phyloP scores from a whole-genome alignment of 495 filamentous ascomycete genomes.

The Penicillium goetzii region DNA sequence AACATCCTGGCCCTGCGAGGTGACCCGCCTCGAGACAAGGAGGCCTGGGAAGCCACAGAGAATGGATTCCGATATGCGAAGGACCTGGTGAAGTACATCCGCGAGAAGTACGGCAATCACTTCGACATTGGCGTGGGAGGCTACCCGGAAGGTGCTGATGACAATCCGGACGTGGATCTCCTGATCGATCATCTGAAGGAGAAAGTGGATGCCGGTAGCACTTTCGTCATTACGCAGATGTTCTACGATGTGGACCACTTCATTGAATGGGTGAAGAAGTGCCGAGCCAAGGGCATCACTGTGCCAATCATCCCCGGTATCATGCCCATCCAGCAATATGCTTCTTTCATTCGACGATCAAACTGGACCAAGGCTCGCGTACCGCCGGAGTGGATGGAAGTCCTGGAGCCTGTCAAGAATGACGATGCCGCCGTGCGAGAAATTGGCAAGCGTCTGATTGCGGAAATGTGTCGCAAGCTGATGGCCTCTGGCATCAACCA shows the following conservation, averaged over 20 bases:
- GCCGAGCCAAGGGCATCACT: conserved; percentile 79
- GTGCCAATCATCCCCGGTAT: conserved; percentile 96
- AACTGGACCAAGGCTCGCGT: conserved; percentile 86
- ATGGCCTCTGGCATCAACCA: conserved; percentile 80
- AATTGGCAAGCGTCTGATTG: conserved; percentile 86
- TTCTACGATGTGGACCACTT: conserved; percentile 98
- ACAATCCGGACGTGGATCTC: conserved; percentile 80
- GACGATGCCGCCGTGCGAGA: conserved; percentile 93
- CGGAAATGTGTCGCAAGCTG: conserved; percentile 86
- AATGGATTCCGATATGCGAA: conserved; percentile 89
- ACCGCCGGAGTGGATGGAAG: conserved; percentile 77
- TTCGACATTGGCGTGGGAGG: conserved; percentile 98
- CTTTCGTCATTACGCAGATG: conserved; percentile 98
- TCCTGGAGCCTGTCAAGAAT: conserved; percentile 91
- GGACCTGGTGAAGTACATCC: conserved; percentile 93
- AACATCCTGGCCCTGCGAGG: conserved; percentile 96
- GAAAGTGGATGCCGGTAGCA: conserved; percentile 93
- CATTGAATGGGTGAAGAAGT: conserved; percentile 83
- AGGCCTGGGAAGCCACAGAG: conserved; percentile 86
- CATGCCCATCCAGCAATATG: conserved; percentile 98
- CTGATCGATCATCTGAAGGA: conserved; percentile 94
- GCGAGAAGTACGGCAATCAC: conserved; percentile 85
- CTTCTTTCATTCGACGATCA: conserved; percentile 83
- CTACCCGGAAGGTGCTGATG: conserved; percentile 95
- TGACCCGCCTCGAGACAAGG: conserved; percentile 92